Conservation (phyloP, 2,329 filamentous ascomycete genomes). For the Colletotrichum cuscutae region DNA sequence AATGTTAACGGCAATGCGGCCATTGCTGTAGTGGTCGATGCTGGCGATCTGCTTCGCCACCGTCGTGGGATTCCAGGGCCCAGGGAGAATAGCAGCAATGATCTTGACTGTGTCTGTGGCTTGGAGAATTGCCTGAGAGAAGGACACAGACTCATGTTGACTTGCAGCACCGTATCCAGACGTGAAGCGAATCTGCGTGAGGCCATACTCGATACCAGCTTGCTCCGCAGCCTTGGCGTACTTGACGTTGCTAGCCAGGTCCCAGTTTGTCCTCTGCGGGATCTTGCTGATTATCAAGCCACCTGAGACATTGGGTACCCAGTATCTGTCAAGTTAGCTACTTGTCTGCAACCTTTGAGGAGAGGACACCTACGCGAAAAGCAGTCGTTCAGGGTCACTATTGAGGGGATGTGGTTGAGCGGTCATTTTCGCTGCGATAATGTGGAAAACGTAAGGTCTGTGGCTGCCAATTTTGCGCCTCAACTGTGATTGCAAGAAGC, state of each 20-base stretch:
- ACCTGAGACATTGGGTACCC: slow-evolving; percentile 65
- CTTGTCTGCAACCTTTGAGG: neutral
- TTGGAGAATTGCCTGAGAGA: slow-evolving; percentile 60
- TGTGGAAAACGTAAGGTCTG: no score
- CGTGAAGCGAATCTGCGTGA: slow-evolving; percentile 64
- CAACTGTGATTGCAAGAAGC: neutral
- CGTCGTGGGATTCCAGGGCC: slow-evolving; percentile 61
- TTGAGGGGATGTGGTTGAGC: slow-evolving; percentile 27
- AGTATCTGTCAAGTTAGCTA: slow-evolving; percentile 50
- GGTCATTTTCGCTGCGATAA: neutral
- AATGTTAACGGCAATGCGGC: slow-evolving; percentile 62
- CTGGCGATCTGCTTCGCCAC: slow-evolving; percentile 64
- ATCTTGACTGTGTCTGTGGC: slow-evolving; percentile 59
- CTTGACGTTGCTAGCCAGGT: slow-evolving; percentile 56
- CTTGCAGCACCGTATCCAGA: slow-evolving; percentile 59
- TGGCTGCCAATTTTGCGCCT: neutral
- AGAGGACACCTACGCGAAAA: slow-evolving; percentile 37
- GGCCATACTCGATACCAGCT: slow-evolving; percentile 61
- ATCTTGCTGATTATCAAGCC: slow-evolving; percentile 64
- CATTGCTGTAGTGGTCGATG: slow-evolving; percentile 62
- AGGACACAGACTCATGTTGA: slow-evolving; percentile 63
- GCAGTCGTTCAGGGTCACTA: slow-evolving; percentile 32
- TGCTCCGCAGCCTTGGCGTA: slow-evolving; percentile 61
- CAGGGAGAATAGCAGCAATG: slow-evolving; percentile 61
- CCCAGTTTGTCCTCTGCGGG: slow-evolving; percentile 59